Percentiles rank a stretch among this genome's conserved stretches.
phyloP scores from a whole-genome alignment of 73 alveolate genomes.

The Diophrys sp. region DNA sequence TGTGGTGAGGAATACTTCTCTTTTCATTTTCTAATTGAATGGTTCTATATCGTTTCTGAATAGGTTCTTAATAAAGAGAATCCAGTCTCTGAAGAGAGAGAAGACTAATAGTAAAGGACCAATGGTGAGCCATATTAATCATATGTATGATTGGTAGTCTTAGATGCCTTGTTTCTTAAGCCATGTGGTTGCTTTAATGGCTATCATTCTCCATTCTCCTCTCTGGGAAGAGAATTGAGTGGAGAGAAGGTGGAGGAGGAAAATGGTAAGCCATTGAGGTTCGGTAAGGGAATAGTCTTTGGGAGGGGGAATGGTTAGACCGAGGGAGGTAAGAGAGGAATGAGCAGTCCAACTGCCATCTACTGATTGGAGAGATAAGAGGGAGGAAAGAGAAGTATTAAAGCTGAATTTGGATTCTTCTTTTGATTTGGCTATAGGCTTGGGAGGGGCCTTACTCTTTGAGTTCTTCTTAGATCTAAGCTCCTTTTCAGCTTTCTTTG shows the following conservation, averaged over 20 bases:
- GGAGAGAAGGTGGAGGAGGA: constrained; percentile 15
- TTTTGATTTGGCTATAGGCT: not conserved
- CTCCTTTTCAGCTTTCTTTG: not conserved
- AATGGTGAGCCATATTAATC: too few species aligned
- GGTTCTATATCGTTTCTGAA: too few species aligned
- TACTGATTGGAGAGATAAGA: not conserved
- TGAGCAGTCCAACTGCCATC: not conserved
- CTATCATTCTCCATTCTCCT: not conserved
- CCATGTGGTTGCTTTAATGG: not conserved
- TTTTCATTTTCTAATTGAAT: too few species aligned
- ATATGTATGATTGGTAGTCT: too few species aligned
- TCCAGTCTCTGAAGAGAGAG: too few species aligned
- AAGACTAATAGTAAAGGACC: too few species aligned
- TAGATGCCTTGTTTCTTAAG: not conserved
- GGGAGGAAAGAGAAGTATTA: not conserved
- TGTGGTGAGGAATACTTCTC: too few species aligned
- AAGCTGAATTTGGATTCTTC: too few species aligned
- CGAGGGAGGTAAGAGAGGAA: not conserved
- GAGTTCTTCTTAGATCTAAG: not conserved
- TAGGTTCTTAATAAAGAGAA: too few species aligned
- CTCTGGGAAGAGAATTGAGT: constrained; percentile 24
- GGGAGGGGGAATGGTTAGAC: not conserved
- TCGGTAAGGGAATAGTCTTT: not conserved
- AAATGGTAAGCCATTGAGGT: not conserved
- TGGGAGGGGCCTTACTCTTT: not conserved